Percentiles rank a stretch among this genome's conserved stretches.
Evolutionary conservation across 495 filamentous ascomycete species (phyloP).

Genomic region (Penicillium alfredii): DNA sequence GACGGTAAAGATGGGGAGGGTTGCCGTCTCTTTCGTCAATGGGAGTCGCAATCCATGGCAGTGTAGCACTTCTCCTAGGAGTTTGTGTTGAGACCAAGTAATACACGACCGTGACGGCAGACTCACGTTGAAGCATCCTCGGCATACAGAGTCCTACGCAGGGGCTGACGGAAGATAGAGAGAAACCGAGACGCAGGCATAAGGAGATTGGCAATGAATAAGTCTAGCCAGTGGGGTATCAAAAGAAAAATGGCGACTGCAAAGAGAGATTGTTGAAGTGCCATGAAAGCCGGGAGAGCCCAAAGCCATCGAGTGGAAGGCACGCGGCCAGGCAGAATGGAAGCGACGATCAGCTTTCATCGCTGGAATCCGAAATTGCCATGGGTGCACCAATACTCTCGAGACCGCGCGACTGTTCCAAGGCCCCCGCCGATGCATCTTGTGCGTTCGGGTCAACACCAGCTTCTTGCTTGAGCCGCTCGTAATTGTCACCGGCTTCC

Average conservation of each 20-base stretch:
- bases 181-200: constrained; percentile 10
- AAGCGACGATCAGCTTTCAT: too few species aligned
- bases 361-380: constrained; percentile 21
- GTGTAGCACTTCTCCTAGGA: constrained; percentile 7
- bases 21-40: constrained; percentile 22
- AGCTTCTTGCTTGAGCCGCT: constrained; percentile 51
- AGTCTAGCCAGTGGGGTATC: constrained; percentile 18
- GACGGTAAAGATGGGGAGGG: constrained; percentile 25
- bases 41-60: constrained; percentile 33
- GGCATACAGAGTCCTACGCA: constrained; percentile 7
- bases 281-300: neutral
- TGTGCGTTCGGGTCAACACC: constrained; percentile 32
- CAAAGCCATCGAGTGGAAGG: too few species aligned
- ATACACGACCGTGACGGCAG: neutral
- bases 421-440: constrained; percentile 22
- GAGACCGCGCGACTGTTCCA: constrained; percentile 34
- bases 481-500: constrained; percentile 76
- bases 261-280: neutral
- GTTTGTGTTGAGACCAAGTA: constrained; percentile 2
- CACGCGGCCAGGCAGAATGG: too few species aligned
- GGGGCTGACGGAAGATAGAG: constrained; percentile 13
- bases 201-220: constrained; percentile 13
- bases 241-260: constrained; percentile 14
- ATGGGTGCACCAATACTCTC: constrained; percentile 38
- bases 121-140: constrained; percentile 17